Evolutionary conservation across 139 green algal genomes (phyloP).

Genomic region (Tetraselmis striata): DNA sequence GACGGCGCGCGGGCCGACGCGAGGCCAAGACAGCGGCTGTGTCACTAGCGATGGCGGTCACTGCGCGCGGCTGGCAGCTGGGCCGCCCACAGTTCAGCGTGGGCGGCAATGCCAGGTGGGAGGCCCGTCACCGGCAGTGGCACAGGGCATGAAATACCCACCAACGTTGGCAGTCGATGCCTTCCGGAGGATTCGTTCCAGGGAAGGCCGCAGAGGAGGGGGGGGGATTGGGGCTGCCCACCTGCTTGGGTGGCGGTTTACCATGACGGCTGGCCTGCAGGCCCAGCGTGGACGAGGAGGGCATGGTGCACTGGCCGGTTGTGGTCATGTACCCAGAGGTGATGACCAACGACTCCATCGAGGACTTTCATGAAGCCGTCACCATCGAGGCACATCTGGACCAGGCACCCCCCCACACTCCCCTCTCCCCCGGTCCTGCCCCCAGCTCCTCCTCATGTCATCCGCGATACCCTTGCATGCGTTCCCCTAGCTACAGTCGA

Average conservation of each 20-base stretch:
- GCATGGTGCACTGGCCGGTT: constrained; percentile 71
- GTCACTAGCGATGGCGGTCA: constrained; percentile 31
- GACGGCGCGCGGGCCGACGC: not conserved
- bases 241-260: too few relatives aligned
- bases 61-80: constrained; percentile 34
- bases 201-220: too few relatives aligned
- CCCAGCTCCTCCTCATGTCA: too few relatives aligned
- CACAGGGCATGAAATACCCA: too few relatives aligned
- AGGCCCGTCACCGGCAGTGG: not conserved
- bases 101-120: constrained; percentile 18
- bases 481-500: too few relatives aligned
- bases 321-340: constrained; percentile 84
- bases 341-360: constrained; percentile 71
- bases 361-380: constrained; percentile 72
- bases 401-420: too few relatives aligned
- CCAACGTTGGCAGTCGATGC: too few relatives aligned
- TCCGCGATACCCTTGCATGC: too few relatives aligned
- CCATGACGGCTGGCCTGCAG: too few relatives aligned
- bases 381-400: constrained; percentile 67
- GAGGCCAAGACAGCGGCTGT: not conserved
- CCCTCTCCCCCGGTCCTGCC: too few relatives aligned
- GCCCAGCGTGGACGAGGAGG: constrained; percentile 47
- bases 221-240: too few relatives aligned
- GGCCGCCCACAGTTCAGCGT: constrained; percentile 46
- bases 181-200: too few relatives aligned